Base-by-base conservation (phyloP, 371 early-diverging fungal species). In the Capillidium heterosporum region DNA sequence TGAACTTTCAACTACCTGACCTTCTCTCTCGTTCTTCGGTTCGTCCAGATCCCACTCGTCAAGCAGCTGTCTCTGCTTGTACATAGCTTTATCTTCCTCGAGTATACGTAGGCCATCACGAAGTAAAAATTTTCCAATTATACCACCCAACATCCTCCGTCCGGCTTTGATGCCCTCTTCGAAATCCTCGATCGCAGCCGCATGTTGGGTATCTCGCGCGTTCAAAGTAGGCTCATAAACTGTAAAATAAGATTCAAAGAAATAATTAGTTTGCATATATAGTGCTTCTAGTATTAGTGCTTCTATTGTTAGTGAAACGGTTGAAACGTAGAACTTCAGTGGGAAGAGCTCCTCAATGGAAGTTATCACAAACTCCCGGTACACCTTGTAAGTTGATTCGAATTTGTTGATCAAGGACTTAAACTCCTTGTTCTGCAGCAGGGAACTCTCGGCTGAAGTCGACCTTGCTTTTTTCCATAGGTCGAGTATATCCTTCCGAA, bases 271-370 rank as follows among this genome's bases (percentile, higher is more conserved):
- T 17, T 35, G 39, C 35, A 39, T n/a, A 21, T 32, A 29, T 60
- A 84, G 82, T 3, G 79, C 85, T 59, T 84, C 84, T 42, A 77
- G 75, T 72, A 84, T 78, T 59, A 84, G 59, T 21, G 80, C 72
- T 29, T 77, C 81, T 27, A 82, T 62, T 35, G 77, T 79, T 48
- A 73, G 71, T 0, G 78, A 62, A 10, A 71, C 70, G 17, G 77
- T 70, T 4, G 60, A 63, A 0, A 75, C 77, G 17, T 78, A 70
- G 24, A 78, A 76, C 1, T 67, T 56, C 42, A 66, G 65, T 40
- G 63, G 60, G 65, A 60, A 67, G 13, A 53, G 2, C 19, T 58
- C 19, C 23, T 51, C 50, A 17, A 48, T 29, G 44, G 19, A 35
- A 7, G 35, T 13, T 35, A 35, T 4, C 35, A 35, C 35, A 4